Base-by-base conservation (phyloP, 345 rosid species). In the Noccaea bulbosa region DNA sequence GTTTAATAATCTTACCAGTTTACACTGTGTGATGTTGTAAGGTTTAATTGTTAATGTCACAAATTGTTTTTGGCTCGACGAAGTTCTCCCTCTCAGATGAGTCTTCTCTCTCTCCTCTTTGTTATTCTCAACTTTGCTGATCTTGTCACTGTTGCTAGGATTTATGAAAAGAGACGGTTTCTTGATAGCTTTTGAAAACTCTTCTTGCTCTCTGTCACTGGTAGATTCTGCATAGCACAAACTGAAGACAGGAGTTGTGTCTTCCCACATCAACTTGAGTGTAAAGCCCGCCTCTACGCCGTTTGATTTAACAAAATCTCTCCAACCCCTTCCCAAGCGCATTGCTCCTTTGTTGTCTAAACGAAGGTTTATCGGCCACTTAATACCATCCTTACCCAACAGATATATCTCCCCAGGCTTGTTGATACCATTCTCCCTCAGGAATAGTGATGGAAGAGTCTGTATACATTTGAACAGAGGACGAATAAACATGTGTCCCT, bases 351-450 rank as follows among this genome's bases (percentile, higher is more conserved):
- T 62, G 8, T 10, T 16, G 38, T 66, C 49, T 5, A 5, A 4
- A 0, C 3, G 3, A 50, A 51, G 61, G 8, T 7, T 44, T 17
- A 34, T 4, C 52, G 11, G 22, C 53, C 63, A 55, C 43, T 44
- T 55, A 44, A 5, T 14, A 38, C 72, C 72, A 38, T 34, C n/a
- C 16, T 12, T 55, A 30, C 16, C 54, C 10, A 55, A 11, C 1
- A 68, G 45, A 68, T 8, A 24, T 68, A 68, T 68, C 54, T 55
- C 5, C 14, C 63, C 64, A 7, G 45, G 41, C 61, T 67, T 52
- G 10, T 10, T 67, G 30, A 67, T 67, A 49, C 51, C 51, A 67
- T 67, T 67, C 10, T 66, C 61, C 50, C 30, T 40, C 7, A 14
- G 0, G 32, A 67, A 67, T 2, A 3, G 27, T 2, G 7, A 0